phyloP scores from a whole-genome alignment of 2,329 filamentous ascomycete genomes.

The Nakataea oryzae region DNA sequence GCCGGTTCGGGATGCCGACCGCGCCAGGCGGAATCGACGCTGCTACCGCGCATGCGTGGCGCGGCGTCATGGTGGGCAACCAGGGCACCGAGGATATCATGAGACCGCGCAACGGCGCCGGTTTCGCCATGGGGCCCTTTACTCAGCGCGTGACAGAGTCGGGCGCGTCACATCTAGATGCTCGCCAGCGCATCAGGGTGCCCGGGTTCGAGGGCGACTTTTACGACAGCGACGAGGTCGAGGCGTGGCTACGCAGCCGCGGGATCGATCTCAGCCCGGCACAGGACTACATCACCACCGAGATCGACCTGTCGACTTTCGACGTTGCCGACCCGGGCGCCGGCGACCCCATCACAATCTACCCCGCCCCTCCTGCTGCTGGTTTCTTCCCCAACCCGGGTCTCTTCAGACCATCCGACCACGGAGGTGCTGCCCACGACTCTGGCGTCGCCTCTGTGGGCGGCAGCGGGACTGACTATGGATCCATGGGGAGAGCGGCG shows the following conservation, averaged over 20 bases:
- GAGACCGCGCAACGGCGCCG: constrained; percentile 17
- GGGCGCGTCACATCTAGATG: constrained; percentile 30
- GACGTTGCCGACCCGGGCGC: background rate
- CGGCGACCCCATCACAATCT: background rate
- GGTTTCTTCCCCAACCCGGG: background rate
- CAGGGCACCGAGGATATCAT: constrained; percentile 19
- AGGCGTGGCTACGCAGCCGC: constrained; percentile 57
- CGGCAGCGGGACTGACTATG: background rate
- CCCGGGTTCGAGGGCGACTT: constrained; percentile 63
- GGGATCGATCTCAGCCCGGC: constrained; percentile 52
- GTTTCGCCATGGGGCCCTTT: constrained; percentile 39
- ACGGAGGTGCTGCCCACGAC: too few species aligned
- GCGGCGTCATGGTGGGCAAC: constrained; percentile 21
- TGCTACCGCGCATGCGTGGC: background rate
- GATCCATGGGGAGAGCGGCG: background rate
- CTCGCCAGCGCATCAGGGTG: constrained; percentile 39
- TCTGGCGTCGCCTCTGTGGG: background rate
- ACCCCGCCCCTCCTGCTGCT: background rate
- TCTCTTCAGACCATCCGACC: background rate
- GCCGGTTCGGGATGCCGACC: constrained; percentile 1
- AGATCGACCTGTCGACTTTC: constrained; percentile 30
- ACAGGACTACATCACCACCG: constrained; percentile 48
- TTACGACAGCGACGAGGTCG: constrained; percentile 67
- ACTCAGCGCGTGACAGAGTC: constrained; percentile 24
- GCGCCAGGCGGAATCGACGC: background rate